Percentiles rank a stretch among this genome's conserved stretches.
Conservation (phyloP, 192 early-diverging fungal species). For the Coemansia sp. region DNA sequence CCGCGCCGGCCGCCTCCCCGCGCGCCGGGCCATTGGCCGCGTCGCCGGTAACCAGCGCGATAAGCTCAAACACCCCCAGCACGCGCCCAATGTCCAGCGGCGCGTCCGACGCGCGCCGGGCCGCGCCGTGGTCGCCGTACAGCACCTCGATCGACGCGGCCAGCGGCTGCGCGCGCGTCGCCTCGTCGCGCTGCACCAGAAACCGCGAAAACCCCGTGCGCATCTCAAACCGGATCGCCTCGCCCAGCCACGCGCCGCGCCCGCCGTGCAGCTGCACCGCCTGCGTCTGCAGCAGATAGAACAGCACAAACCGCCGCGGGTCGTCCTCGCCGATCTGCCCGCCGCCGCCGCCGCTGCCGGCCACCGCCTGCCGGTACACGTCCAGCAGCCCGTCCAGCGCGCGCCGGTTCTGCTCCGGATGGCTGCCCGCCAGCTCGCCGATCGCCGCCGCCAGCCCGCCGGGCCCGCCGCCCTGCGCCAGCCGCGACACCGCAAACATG, state of each 20-base stretch:
- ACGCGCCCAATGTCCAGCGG: conserved; percentile 25
- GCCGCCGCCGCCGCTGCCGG: neutral
- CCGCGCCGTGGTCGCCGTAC: conserved; percentile 18
- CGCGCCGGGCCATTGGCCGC: neutral
- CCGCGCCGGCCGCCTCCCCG: neutral
- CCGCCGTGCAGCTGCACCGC: neutral
- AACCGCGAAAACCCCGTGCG: conserved; percentile 34
- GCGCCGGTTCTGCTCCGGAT: conserved; percentile 8
- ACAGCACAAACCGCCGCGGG: conserved; percentile 32
- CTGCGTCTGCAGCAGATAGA: conserved; percentile 30
- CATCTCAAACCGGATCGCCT: conserved; percentile 38
- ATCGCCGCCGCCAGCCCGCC: conserved; percentile 26
- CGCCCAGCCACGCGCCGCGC: conserved; percentile 20
- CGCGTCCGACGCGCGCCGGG: conserved; percentile 23
- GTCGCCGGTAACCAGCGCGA: conserved; percentile 2
- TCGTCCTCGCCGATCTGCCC: conserved; percentile 9
- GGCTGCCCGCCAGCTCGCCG: conserved; percentile 9
- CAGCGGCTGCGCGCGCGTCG: conserved; percentile 11
- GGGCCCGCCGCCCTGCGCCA: neutral
- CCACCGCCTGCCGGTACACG: conserved; percentile 15
- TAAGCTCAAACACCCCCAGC: conserved; percentile 24
- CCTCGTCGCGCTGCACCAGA: conserved; percentile 11
- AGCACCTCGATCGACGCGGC: conserved; percentile 20
- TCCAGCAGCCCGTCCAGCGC: conserved; percentile 19
- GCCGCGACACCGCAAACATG: conserved; percentile 21